phyloP scores from a whole-genome alignment of 2,329 filamentous ascomycete genomes.

The Alternaria longipes region DNA sequence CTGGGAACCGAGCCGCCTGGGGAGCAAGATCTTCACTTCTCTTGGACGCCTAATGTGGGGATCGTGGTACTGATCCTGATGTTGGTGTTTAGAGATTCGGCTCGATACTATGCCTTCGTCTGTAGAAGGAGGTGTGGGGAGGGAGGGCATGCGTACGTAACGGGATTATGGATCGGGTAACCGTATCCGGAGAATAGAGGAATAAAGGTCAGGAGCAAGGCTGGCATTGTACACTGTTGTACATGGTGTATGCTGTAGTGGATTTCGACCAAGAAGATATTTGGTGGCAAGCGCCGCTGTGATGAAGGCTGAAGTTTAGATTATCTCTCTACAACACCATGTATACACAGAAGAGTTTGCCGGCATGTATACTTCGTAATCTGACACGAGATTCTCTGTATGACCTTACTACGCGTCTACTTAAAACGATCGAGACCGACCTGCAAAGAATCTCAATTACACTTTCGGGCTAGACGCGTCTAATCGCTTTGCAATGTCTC shows the following conservation, averaged over 20 bases:
- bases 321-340: not conserved
- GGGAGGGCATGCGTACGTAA: not conserved
- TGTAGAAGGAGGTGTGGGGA: not conserved
- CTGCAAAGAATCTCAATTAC: not conserved
- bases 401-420: not conserved
- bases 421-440: not conserved
- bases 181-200: not conserved
- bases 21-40: constrained; percentile 10
- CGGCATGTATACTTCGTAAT: not conserved
- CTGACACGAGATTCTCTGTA: not conserved
- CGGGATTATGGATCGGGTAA: not conserved
- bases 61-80: not conserved
- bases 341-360: not conserved
- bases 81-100: not conserved
- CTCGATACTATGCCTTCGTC: not conserved
- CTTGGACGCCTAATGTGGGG: constrained; percentile 1
- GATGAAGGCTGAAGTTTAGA: not conserved
- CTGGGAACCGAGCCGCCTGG: constrained; percentile 3
- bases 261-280: not conserved
- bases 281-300: not conserved
- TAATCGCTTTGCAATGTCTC: not conserved
- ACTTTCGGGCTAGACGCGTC: not conserved
- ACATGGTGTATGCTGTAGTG: not conserved
- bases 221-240: not conserved
- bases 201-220: not conserved